Evolutionary conservation across 1,284 basidiomycete species (phyloP).

Genomic region (Gastroboletus turbinatus): DNA sequence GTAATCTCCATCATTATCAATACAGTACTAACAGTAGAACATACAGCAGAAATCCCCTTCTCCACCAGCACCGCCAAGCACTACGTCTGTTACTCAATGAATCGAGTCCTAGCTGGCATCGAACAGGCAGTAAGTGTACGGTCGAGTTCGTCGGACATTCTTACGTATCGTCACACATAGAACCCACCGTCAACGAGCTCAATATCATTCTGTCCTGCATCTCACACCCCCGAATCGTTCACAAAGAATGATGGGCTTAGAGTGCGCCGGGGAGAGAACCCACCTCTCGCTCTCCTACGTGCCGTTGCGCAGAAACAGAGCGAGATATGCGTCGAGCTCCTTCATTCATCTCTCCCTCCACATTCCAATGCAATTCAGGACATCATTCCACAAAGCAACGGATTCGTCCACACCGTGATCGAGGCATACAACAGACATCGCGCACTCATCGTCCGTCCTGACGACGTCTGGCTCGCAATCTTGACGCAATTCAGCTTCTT

Average conservation of each 20-base stretch:
- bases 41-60: background rate
- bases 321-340: background rate
- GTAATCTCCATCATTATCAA: no score
- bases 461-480: slow-evolving; percentile 43
- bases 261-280: no score
- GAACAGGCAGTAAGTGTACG: background rate
- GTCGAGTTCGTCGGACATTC: background rate
- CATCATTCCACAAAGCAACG: slow-evolving; percentile 25
- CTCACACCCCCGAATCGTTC: background rate
- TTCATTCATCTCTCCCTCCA: background rate
- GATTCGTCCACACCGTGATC: slow-evolving; percentile 35
- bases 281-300: background rate
- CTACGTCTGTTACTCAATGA: background rate
- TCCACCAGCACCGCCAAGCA: background rate
- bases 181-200: background rate
- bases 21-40: no score
- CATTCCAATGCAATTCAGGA: background rate
- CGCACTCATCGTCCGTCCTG: slow-evolving; percentile 33
- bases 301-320: background rate
- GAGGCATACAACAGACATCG: slow-evolving; percentile 37
- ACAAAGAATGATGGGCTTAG: background rate
- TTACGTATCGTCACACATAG: background rate
- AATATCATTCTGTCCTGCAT: background rate
- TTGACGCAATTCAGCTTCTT: slow-evolving; percentile 40
- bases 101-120: background rate